Base-by-base conservation (phyloP, 2,329 filamentous ascomycete species). In the Mariannaea sp. region DNA sequence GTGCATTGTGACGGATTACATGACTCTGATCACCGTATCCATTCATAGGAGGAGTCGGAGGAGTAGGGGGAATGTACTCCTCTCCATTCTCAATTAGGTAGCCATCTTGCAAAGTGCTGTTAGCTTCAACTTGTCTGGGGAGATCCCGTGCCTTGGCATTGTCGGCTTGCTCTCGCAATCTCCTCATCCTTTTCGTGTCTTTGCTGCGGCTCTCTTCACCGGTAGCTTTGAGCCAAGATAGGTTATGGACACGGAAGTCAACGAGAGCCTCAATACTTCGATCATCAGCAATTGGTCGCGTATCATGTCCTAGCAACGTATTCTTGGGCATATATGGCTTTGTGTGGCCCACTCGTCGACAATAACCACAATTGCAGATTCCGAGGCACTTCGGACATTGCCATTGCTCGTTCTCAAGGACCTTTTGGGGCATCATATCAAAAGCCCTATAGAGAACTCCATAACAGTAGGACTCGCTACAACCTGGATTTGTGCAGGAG, bases 391-490 rank as follows among this genome's bases (percentile, higher is more conserved):
- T 90, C 0, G 94, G 94, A 60, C 94, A 99, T 65, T 88, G 83
- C 93, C 94, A 99, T 41, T 86, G 78, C 59, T 86, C 83, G 58
- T 90, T 81, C 67, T 95, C 86, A 81, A 97, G 87, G 1, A 92
- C 84, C 16, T 84, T 79, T 64, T 93, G 85, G 0, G 94, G 94
- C 82, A 91, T 88, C 69, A 92, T 83, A 69, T 97, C 93, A 66
- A 96, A 96, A 1, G 90, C 92, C 49, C 94, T 82, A 73, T 92
- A 97, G 2, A 99, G 79, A 13, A 88, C 88, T n/a, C 93, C 93
- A 67, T 95, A 99, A 70, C 94, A 97, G 69, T 95, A 99, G 1
- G 83, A 84, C 49, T 89, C 79, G 10, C 81, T 78, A 66, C 94
- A 97, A 7, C 80, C 82, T 3, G 75, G 74, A 30, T 77, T 86